Evolutionary conservation across 1,284 basidiomycete species (phyloP), one percentile per base, ranked within the genome.

Genomic region (Apiotrichum gracile): DNA sequence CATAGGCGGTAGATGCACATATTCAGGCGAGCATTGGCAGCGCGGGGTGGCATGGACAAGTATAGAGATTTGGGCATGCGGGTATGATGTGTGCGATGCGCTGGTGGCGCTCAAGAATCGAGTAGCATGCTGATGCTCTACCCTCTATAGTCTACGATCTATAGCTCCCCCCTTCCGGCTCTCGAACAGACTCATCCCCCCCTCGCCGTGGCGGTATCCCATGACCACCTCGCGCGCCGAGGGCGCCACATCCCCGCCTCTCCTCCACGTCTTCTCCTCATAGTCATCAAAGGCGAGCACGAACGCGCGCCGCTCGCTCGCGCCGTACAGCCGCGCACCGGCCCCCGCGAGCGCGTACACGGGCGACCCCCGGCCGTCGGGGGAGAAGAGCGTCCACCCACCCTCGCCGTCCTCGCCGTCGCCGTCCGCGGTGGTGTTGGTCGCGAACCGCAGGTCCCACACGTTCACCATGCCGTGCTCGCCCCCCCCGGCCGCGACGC

Each of bases 261-360:
- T 27, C 41, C 12, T 27, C 25, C 13, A 4, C 16, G 14, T 5
- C 25, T 10, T 27, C 41, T 17, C 16, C 26, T 17, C 26, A 1
- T 45, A 41, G 5, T 61, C 62, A 39, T 76, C 73, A 44, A 72
- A 75, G 1, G 72, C 65, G 10, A 74, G 47, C 12, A 72, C 68
- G 49, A 76, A 75, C 14, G 64, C 67, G 17, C 73, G 51, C 16
- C 52, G 55, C 47, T 75, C 70, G 22, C 69, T 73, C 0, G 73
- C 74, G 16, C 70, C 76, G 69, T 70, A 77, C 17, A 76, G 48
- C n/a, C 69, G 62, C 14, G 67, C 68, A 19, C 68, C 69, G 34
- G 76, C 75, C 2, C 63, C 67, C 38, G 58, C 54, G 5, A 77
- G 44, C 4, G 61, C 57, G 50, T 77, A 77, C 1, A 76, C 71